Evolutionary conservation across 1,139 yeast genomes (phyloP).

Genomic region (Kluyveromyces sp.): DNA sequence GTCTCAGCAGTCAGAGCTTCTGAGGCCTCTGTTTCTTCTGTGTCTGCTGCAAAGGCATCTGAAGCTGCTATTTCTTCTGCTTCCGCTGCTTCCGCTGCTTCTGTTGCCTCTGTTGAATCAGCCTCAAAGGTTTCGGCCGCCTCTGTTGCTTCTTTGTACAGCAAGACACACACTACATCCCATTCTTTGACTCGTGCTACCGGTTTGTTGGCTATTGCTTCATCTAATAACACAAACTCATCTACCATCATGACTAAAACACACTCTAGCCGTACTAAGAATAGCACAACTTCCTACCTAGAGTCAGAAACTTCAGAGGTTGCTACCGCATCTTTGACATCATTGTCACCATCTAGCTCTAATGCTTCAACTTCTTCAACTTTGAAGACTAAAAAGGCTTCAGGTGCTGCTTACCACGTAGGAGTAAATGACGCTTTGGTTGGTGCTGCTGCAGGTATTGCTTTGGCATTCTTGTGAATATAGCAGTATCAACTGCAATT

Average conservation of each 20-base stretch:
- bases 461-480: slow-evolving; percentile 44
- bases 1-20: slow-evolving; percentile 13
- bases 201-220: slow-evolving; percentile 44
- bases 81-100: slow-evolving; percentile 11
- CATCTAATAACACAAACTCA: slow-evolving; percentile 21
- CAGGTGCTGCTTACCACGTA: slow-evolving; percentile 32
- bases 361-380: slow-evolving; percentile 17
- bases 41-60: slow-evolving; percentile 1
- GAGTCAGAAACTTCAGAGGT: not conserved
- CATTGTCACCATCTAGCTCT: slow-evolving; percentile 18
- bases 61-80: slow-evolving; percentile 10
- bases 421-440: slow-evolving; percentile 19
- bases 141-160: slow-evolving; percentile 8
- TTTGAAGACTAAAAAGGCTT: slow-evolving; percentile 20
- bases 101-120: slow-evolving; percentile 6
- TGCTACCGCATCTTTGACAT: slow-evolving; percentile 16
- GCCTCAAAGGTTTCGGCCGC: slow-evolving; percentile 10
- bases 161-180: not conserved
- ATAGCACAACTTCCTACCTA: not conserved
- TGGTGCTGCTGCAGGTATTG: slow-evolving; percentile 40
- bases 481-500: not conserved
- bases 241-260: slow-evolving; percentile 5
- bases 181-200: slow-evolving; percentile 32
- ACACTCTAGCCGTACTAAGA: slow-evolving; percentile 7
- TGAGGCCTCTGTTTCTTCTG: slow-evolving; percentile 8